Conservation (phyloP, 2,329 filamentous ascomycete species). For the Verticillium klebahnii region DNA sequence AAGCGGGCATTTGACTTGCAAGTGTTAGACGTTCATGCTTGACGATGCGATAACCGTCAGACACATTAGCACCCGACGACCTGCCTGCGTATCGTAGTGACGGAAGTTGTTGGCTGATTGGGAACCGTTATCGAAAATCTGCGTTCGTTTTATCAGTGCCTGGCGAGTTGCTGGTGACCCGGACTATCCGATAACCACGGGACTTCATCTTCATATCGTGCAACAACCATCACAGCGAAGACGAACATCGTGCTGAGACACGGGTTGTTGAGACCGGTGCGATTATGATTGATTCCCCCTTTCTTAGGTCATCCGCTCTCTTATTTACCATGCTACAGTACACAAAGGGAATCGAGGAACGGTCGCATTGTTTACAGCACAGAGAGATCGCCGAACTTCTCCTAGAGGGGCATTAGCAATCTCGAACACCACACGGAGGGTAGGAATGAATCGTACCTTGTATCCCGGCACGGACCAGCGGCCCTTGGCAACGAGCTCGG, state of each 20-base stretch:
- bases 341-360: constrained; percentile 48
- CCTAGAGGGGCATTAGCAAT: constrained; percentile 58
- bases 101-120: too few relatives aligned
- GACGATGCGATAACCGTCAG: background rate
- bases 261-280: background rate
- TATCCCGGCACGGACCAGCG: constrained; percentile 98
- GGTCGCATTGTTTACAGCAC: constrained; percentile 66
- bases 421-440: constrained; percentile 7
- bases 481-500: constrained; percentile 92
- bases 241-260: background rate
- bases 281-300: constrained; percentile 11
- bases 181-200: background rate
- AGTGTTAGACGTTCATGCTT: too few relatives aligned
- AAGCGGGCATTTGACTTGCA: background rate
- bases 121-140: background rate
- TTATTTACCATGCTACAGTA: constrained; percentile 70
- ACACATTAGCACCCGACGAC: background rate
- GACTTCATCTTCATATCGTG: background rate
- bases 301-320: constrained; percentile 27
- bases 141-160: too few relatives aligned
- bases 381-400: constrained; percentile 98
- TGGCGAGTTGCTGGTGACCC: background rate
- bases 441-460: constrained; percentile 66
- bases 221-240: background rate
- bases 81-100: background rate